These are phyloP conservation scores for Sporothrix variecibatus DNA, from an alignment of 2,329 filamentous ascomycete genomes.

Conservation along the genomic window DNA sequence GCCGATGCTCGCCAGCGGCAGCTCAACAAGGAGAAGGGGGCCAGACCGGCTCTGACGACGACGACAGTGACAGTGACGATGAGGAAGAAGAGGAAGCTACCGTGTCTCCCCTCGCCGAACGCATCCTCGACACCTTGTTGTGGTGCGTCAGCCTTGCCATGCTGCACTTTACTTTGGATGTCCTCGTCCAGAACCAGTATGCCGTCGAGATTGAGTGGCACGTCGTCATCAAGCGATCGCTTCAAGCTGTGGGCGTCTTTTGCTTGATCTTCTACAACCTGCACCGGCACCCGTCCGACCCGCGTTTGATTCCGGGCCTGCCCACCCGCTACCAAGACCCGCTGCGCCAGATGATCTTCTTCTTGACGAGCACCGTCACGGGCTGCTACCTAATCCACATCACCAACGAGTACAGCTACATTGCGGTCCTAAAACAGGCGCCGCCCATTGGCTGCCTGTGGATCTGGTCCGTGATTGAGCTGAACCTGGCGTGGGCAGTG, in stretches of 20 bases:
- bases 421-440: conserved; percentile 86
- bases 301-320: conserved; percentile 52
- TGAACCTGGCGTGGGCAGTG: conserved; percentile 69
- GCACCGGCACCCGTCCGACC: conserved; percentile 55
- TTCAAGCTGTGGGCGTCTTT: conserved; percentile 58
- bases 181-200: conserved; percentile 78
- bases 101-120: conserved; percentile 51
- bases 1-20: conserved; percentile 46
- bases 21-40: conserved; percentile 34
- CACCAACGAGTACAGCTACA: conserved; percentile 77
- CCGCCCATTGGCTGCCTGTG: conserved; percentile 88
- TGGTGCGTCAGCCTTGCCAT: conserved; percentile 66
- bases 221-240: conserved; percentile 54
- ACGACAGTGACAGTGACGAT: conserved; percentile 36
- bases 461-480: conserved; percentile 90
- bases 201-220: conserved; percentile 65
- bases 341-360: conserved; percentile 64
- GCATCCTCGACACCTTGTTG: conserved; percentile 57
- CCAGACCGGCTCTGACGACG: neutral
- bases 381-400: conserved; percentile 82
- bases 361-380: conserved; percentile 57
- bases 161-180: conserved; percentile 76
- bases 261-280: conserved; percentile 57
- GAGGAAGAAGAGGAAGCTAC: conserved; percentile 36
- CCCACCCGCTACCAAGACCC: conserved; percentile 48